Evolutionary conservation across 208 protist species (phyloP).

Genomic region (Leptomonas pyrrhocoris): DNA sequence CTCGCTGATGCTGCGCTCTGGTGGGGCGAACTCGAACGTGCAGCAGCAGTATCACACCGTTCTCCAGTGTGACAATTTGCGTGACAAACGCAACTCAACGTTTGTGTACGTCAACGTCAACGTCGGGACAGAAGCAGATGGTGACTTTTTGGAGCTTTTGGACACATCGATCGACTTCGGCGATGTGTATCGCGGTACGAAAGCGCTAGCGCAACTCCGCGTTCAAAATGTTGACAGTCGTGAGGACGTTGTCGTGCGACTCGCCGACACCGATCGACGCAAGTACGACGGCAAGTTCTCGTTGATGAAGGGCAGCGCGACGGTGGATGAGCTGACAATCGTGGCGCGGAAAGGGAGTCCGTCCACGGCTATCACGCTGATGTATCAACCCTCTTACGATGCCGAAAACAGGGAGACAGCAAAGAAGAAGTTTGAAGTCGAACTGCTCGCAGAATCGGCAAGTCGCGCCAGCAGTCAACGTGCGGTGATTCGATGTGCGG

Average conservation of each 20-base stretch:
- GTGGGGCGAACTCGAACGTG: conserved; percentile 20
- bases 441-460: conserved; percentile 48
- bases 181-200: conserved; percentile 78
- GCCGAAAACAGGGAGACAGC: conserved; percentile 52
- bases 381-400: conserved; percentile 67
- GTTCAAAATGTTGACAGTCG: conserved; percentile 54
- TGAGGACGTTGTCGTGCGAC: conserved; percentile 53
- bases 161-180: conserved; percentile 76
- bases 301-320: conserved; percentile 45
- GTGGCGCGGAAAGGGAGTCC: conserved; percentile 47
- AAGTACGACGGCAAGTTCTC: conserved; percentile 67
- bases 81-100: conserved; percentile 63
- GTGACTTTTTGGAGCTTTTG: conserved; percentile 58
- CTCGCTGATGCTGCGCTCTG: conserved; percentile 73
- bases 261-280: conserved; percentile 44
- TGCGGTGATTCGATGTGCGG: conserved; percentile 62
- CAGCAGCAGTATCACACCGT: conserved; percentile 57
- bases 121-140: conserved; percentile 63
- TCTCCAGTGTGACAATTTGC: conserved; percentile 86
- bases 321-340: conserved; percentile 67
- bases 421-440: conserved; percentile 78
- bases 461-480: conserved; percentile 50
- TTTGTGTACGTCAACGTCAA: conserved; percentile 75
- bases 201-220: conserved; percentile 40
- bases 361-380: conserved; percentile 36